A percentile compares a stretch with the other conserved stretches of the same genome.
These are phyloP conservation scores for Phytopythium mirpurense DNA, from an alignment of 352 stramenopile species.

Conservation along the genomic window DNA sequence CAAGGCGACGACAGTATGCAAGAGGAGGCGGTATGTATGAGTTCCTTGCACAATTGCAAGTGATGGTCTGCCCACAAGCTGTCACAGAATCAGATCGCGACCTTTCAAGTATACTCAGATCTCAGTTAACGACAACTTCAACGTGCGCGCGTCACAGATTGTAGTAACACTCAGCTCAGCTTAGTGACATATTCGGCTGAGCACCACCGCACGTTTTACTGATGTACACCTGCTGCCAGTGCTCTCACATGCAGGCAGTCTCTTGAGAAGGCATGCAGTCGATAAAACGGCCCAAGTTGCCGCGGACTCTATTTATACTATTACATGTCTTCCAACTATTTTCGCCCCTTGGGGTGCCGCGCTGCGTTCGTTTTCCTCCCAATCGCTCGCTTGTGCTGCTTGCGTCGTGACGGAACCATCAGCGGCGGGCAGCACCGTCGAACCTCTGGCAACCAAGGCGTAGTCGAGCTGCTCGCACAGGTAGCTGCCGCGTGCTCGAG, in stretches of 20 bases:
- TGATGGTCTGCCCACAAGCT: too few species aligned
- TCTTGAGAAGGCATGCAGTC: too few species aligned
- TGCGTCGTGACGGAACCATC: background rate
- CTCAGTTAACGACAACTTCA: background rate
- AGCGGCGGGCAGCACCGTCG: background rate
- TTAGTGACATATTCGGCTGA: background rate
- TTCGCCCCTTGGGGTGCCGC: background rate
- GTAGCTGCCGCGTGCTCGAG: background rate
- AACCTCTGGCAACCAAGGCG: too few species aligned
- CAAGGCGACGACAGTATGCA: too few species aligned
- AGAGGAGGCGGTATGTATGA: too few species aligned
- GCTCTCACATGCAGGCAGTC: too few species aligned
- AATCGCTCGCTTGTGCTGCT: background rate
- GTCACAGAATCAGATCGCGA: conserved; percentile 1
- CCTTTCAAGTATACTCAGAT: background rate
- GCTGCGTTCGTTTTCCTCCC: background rate
- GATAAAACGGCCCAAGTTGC: background rate
- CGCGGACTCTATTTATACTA: background rate
- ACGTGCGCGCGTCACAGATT: background rate
- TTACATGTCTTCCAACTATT: background rate
- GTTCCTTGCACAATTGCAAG: too few species aligned
- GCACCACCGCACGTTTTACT: too few species aligned
- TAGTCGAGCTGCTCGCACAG: background rate
- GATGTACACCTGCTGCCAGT: too few species aligned
- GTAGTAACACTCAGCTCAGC: background rate